Conservation (phyloP, 148 eudicot species). For the Nyssa sinensis region DNA sequence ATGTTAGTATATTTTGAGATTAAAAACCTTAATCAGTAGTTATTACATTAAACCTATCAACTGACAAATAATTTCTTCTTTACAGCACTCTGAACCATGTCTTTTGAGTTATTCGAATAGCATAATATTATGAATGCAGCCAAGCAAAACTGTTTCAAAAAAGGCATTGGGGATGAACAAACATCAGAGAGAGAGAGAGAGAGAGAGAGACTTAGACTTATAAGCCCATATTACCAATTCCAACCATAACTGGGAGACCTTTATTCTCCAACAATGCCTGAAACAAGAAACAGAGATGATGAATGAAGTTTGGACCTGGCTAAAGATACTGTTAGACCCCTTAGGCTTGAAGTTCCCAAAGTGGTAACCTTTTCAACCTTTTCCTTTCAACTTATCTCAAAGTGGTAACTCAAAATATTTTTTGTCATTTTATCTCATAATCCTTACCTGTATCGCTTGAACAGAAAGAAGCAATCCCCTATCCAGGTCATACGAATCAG, state of each 20-base stretch:
- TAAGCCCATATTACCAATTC: slow-evolving; percentile 62
- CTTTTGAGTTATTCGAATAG: background rate
- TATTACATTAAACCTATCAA: too few species aligned
- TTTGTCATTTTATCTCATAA: background rate
- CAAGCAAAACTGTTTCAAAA: background rate
- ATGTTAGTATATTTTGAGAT: too few species aligned
- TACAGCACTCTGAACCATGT: background rate
- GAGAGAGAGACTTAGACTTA: background rate
- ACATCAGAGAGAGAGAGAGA: slow-evolving; percentile 7
- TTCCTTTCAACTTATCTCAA: too few species aligned
- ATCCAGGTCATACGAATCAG: slow-evolving; percentile 95
- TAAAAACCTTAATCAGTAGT: too few species aligned
- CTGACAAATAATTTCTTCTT: too few species aligned
- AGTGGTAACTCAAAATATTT: background rate
- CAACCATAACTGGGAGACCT: slow-evolving; percentile 91
- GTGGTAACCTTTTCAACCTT: too few species aligned
- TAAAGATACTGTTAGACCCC: background rate
- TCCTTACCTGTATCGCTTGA: slow-evolving; percentile 87
- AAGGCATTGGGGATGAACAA: background rate
- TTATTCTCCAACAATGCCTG: slow-evolving; percentile 94
- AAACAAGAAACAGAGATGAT: slow-evolving; percentile 14
- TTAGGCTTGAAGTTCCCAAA: background rate
- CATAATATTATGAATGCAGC: background rate
- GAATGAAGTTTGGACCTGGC: background rate
- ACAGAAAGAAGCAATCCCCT: slow-evolving; percentile 98